These are phyloP conservation scores for Stachybotrys elegans DNA, from an alignment of 2,329 filamentous ascomycete species.

Conservation along the genomic window DNA sequence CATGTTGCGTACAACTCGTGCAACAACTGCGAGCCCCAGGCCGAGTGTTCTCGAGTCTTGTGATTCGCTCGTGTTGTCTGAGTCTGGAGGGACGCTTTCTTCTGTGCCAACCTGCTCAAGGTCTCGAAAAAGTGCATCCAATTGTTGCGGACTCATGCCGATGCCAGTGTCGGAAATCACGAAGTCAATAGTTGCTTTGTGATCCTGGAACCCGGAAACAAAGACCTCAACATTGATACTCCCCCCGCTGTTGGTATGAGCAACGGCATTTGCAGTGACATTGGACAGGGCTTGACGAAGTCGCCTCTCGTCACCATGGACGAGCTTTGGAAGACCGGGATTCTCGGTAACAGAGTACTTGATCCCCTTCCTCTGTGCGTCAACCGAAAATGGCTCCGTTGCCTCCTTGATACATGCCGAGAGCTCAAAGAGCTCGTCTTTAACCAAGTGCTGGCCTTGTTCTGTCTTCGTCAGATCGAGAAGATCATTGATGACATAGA, in stretches of 20 bases:
- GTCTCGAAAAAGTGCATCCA: constrained; percentile 54
- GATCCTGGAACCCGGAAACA: constrained; percentile 47
- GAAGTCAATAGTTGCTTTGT: constrained; percentile 65
- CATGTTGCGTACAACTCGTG: constrained; percentile 83
- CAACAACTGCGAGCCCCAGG: constrained; percentile 82
- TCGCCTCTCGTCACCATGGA: constrained; percentile 73
- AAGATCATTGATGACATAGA: constrained; percentile 91
- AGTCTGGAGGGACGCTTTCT: too few species aligned
- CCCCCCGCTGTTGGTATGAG: constrained; percentile 62
- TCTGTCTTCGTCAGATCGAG: constrained; percentile 85
- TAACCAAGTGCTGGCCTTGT: constrained; percentile 72
- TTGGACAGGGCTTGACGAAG: constrained; percentile 83
- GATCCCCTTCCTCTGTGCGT: constrained; percentile 72
- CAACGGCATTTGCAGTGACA: constrained; percentile 77
- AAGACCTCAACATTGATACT: constrained; percentile 67
- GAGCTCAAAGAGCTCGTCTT: constrained; percentile 76
- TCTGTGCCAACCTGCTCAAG: constrained; percentile 55
- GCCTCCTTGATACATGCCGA: constrained; percentile 68
- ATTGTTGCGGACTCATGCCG: constrained; percentile 61
- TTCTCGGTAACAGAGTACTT: constrained; percentile 63
- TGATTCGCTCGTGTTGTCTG: too few species aligned
- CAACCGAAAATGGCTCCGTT: constrained; percentile 65
- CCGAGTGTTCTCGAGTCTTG: constrained; percentile 53
- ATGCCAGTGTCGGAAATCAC: constrained; percentile 69
- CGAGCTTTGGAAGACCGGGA: constrained; percentile 62